Base-by-base conservation (phyloP, 1,284 basidiomycete species). In the Rhodotorula glutinis region DNA sequence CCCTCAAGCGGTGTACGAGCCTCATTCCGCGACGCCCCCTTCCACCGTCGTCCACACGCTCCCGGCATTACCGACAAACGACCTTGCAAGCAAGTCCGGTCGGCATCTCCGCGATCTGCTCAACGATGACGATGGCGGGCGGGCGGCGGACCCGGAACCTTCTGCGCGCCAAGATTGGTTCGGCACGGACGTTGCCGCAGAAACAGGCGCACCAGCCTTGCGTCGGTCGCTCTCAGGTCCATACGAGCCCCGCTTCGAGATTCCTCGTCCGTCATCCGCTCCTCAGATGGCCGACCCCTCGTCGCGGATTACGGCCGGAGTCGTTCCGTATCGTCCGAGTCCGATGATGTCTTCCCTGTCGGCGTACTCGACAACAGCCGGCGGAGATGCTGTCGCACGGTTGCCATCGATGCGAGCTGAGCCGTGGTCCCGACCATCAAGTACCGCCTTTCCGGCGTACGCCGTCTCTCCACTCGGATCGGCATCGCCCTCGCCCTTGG, bases 31-130 rank as follows among this genome's bases (percentile, higher is more conserved):
- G 11, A 38, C 33, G 33, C 33, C 33, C 11, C 33, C 33, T 11
- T 38, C 33, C 7, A 11, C 11, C 33, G 11, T 38, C 33, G 11
- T 11, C 33, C 33, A 38, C 11, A 38, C 33, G 5, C 63, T 67
- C 10, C 65, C 55, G 4, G 63, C 69, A 3, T 57, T 59, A 1
- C 60, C 57, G 5, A 33, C 29, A 55, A 10, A 23, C 53, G 47
- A 49, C 33, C 33, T 38, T 16, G 4, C 59, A 1, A 57, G 47
- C 14, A 55, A 58, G 14, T 57, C 62, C 0, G 70, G 70, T 23
- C 67, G 67, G 71, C 68, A 72, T 10, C 54, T 73, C 41, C 69
- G 71, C 56, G 71, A 71, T 57, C 60, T 73, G 54, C 69, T 73
- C 59, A 73, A 73, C 60, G 69, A 68, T 14, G 64, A 65, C 53